phyloP scores from a whole-genome alignment of 2,329 filamentous ascomycete genomes.

The Hawksworthiomyces lignivorus region DNA sequence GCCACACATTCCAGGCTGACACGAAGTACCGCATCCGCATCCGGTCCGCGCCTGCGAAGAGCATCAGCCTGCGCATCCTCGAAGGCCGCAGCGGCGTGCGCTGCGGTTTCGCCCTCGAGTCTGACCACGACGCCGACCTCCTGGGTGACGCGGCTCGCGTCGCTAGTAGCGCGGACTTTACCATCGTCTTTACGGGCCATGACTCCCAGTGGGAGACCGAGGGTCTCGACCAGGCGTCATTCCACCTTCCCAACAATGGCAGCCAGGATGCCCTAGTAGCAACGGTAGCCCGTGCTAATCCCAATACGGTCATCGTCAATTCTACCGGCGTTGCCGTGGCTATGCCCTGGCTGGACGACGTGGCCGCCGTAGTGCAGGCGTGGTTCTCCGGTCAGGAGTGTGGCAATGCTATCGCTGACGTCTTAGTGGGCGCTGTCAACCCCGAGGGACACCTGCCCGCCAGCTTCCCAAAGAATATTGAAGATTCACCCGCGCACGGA shows the following conservation, averaged over 20 bases:
- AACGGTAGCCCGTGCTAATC: slow-evolving; percentile 54
- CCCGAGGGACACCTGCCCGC: slow-evolving; percentile 62
- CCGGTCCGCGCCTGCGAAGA: no score
- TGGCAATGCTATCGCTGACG: slow-evolving; percentile 59
- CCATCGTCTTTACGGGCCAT: slow-evolving; percentile 61
- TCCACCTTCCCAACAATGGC: slow-evolving; percentile 46
- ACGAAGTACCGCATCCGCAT: no score
- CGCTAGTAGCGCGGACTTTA: slow-evolving; percentile 57
- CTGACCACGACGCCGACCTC: slow-evolving; percentile 55
- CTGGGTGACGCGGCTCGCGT: no score
- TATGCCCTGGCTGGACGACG: slow-evolving; percentile 62
- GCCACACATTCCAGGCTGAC: no score
- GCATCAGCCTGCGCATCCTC: slow-evolving; percentile 62
- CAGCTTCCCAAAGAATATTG: slow-evolving; percentile 54
- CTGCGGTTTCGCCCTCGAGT: slow-evolving; percentile 56
- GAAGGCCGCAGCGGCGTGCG: slow-evolving; percentile 54
- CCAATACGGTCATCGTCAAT: slow-evolving; percentile 59
- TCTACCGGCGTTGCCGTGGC: slow-evolving; percentile 59
- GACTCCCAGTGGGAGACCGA: slow-evolving; percentile 73
- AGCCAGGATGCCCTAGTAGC: slow-evolving; percentile 58
- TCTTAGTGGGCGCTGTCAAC: slow-evolving; percentile 55
- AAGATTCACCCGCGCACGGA: slow-evolving; percentile 68
- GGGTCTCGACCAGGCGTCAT: slow-evolving; percentile 54
- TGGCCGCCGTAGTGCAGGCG: slow-evolving; percentile 60
- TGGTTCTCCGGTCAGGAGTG: slow-evolving; percentile 66